phyloP scores from a whole-genome alignment of 1,284 basidiomycete species.

The Melanopsichium pennsylvanicum region DNA sequence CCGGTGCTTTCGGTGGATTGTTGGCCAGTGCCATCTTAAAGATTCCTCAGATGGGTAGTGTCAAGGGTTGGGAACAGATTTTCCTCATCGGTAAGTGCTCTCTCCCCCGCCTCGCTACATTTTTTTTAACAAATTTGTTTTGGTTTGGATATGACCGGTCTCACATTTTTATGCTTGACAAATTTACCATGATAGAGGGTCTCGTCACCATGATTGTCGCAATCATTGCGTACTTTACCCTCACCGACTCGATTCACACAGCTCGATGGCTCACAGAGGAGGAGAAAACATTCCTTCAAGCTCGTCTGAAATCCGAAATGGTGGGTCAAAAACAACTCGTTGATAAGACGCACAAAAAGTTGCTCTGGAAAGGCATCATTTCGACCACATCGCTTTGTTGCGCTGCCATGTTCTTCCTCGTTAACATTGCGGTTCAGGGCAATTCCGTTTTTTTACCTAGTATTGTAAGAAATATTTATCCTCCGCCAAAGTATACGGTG shows the following conservation, averaged over 20 bases:
- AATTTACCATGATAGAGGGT: too few relatives aligned
- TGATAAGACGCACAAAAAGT: constrained; percentile 38
- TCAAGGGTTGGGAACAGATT: constrained; percentile 63
- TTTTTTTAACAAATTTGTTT: too few relatives aligned
- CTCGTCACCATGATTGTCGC: constrained; percentile 65
- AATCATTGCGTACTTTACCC: constrained; percentile 59
- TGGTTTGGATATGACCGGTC: too few relatives aligned
- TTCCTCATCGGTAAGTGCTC: too few relatives aligned
- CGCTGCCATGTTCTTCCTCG: constrained; percentile 65
- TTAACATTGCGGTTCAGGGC: constrained; percentile 62
- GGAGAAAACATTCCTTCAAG: constrained; percentile 59
- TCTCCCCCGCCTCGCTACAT: too few relatives aligned
- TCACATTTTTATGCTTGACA: too few relatives aligned
- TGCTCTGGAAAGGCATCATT: constrained; percentile 45
- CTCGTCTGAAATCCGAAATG: constrained; percentile 40
- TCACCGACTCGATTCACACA: constrained; percentile 63
- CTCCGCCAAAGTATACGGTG: constrained; percentile 48
- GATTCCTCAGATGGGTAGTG: constrained; percentile 33
- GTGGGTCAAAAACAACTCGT: constrained; percentile 43
- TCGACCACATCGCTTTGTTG: constrained; percentile 42
- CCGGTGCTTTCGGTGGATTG: constrained; percentile 64
- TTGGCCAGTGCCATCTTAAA: constrained; percentile 49
- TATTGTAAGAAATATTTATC: constrained; percentile 66
- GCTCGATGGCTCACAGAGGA: constrained; percentile 65
- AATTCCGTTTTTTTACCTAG: constrained; percentile 65